Evolutionary conservation across 2,329 filamentous ascomycete genomes (phyloP), one percentile per base, ranked within the genome.

Genomic region (Monascus ruber): DNA sequence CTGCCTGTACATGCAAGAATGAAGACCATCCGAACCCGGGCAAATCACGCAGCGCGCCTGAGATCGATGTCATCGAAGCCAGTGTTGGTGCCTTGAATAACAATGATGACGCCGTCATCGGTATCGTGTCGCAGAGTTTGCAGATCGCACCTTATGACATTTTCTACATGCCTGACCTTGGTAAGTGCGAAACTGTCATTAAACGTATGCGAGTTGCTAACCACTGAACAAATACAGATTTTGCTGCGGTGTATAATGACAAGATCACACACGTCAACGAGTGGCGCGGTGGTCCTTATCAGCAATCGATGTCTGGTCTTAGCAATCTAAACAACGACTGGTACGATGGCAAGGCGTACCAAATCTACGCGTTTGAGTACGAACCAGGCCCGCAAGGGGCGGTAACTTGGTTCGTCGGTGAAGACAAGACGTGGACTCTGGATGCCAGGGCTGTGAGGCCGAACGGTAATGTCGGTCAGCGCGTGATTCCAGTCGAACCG

Each of bases 141-240:
- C 79, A 83, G 51, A 69, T 77, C 42, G 81, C 80, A 1, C 81
- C 80, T 1, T 84, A 83, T 48, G 81, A 85, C 52, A 68, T 79
- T 34, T 81, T 74, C 69, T 84, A 81, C 52, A 74, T 77, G 59
- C 78, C 79, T 6, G 70, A 81, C 50, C 73, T 73, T 47, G 63
- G 67, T 70, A 48, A 39, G 58, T 47, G 6, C 17, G 17, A 17
- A 17, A 17, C 17, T 17, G 17, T 17, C 17, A 17, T 17, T 17
- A 17, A 17, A 17, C 17, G 17, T 17, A 17, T 17, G 17, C 17
- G 17, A 17, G 17, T 17, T 17, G 17, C 17, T 17, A 17, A 17
- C 29, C 29, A 31, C 8, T 31, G 26, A 5, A 31, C n/a, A 45
- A 26, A 5, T 1, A 11, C 45, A 69, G 73, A 83, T 11, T 83